These are phyloP conservation scores for Gymnopilus dilepis DNA, from an alignment of 768 basidiomycete species.

Conservation along the genomic window DNA sequence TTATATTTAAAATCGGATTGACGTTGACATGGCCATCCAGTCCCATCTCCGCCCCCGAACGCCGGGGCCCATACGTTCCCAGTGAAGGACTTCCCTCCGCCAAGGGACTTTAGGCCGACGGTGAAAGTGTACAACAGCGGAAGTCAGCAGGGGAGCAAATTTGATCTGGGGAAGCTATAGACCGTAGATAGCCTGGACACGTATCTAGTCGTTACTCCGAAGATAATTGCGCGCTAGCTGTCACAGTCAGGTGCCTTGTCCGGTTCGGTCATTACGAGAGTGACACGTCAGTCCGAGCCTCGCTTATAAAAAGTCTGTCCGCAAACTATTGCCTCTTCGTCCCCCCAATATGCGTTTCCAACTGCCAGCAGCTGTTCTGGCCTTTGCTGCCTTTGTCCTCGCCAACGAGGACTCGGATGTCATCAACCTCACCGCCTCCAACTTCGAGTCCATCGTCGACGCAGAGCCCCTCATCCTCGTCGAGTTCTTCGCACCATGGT, in stretches of 20 bases:
- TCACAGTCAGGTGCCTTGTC: constrained; percentile 22
- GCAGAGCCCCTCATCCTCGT: constrained; percentile 81
- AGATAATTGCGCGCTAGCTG: constrained; percentile 6
- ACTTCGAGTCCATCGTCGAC: constrained; percentile 70
- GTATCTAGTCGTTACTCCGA: constrained; percentile 20
- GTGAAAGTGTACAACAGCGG: constrained; percentile 68
- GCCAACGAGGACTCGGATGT: constrained; percentile 80
- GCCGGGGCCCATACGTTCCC: constrained; percentile 77
- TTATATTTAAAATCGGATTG: constrained; percentile 14
- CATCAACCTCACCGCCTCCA: constrained; percentile 68
- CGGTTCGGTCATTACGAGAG: constrained; percentile 28
- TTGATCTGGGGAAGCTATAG: constrained; percentile 55
- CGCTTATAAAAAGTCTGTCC: constrained; percentile 35
- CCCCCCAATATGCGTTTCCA: constrained; percentile 67
- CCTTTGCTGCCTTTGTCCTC: constrained; percentile 51
- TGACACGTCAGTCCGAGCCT: constrained; percentile 56
- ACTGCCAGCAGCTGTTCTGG: constrained; percentile 58
- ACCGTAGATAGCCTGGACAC: constrained; percentile 7
- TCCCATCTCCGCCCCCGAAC: constrained; percentile 59
- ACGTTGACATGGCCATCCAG: constrained; percentile 34
- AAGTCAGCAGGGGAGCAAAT: constrained; percentile 71
- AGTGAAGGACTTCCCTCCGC: constrained; percentile 78
- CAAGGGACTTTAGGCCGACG: constrained; percentile 60
- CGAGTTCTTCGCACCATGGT: constrained; percentile 97
- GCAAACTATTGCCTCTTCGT: constrained; percentile 29